Evolutionary conservation across 176 grass and related monocot species (phyloP), one percentile per base, ranked within the genome.

Genomic region (Oryza meyeriana): DNA sequence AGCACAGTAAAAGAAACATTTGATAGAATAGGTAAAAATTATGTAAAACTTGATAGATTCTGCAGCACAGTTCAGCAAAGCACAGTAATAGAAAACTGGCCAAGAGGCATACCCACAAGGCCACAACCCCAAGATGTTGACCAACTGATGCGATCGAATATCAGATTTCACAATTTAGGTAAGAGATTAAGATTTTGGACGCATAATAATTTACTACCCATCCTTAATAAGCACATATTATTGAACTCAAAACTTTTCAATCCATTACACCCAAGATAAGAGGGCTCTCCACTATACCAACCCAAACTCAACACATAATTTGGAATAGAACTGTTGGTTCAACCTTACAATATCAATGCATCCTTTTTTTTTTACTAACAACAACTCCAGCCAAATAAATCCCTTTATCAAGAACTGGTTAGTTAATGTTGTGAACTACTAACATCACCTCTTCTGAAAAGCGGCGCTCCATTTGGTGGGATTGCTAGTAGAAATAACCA

Each of bases 111-210:
- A 75, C 10, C 48, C n/a, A 50, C 1, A 33, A 4, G 1, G n/a
- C n/a, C n/a, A n/a, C 27, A 73, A 13, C 31, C 20, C 69, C 27
- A 72, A 11, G n/a, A 65, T 66, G 41, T 61, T 61, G 13, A 48
- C 39, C 63, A 24, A 12, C 10, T 20, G 59, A 78, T 70, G 20
- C 48, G 38, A 78, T 87, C 20, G 32, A 65, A 32, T 35, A 78
- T 32, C 16, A 69, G 4, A 76, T 40, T 29, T 70, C 32, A 32
- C 11, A 89, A 64, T 65, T 77, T 76, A 29, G 64, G 41, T 81
- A n/a, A 88, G 30, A 64, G 10, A 32, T 26, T 8, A 16, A 81
- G 16, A 86, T 86, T 72, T 61, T 35, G 66, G 66, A 38, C 8
- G 72, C 66, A 78, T 36, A 30, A 18, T 52, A 52, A 55, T 55